These are phyloP conservation scores for Rhizopus arrhizus DNA, from an alignment of 371 early-diverging fungal species.

Conservation along the genomic window DNA sequence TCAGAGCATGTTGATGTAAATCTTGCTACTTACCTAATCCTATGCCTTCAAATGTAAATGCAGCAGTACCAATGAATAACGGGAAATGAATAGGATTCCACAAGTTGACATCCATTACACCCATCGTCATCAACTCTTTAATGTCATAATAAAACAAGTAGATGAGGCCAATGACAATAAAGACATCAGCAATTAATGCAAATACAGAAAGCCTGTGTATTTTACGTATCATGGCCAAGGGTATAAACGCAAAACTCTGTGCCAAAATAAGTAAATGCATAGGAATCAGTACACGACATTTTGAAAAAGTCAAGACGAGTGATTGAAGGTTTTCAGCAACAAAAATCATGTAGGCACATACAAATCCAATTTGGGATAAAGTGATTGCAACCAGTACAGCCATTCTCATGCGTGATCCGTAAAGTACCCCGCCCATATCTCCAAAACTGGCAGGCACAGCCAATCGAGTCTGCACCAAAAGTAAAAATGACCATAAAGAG, in stretches of 20 bases:
- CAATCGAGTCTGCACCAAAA: constrained; percentile 63
- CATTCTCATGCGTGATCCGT: constrained; percentile 71
- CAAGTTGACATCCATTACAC: constrained; percentile 60
- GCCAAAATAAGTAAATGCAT: constrained; percentile 65
- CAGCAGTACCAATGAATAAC: constrained; percentile 86
- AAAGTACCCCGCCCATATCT: constrained; percentile 73
- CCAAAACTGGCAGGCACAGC: constrained; percentile 67
- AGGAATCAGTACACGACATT: constrained; percentile 57
- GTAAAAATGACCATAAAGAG: constrained; percentile 63
- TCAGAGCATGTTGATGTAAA: background rate
- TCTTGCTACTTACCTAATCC: constrained; percentile 60
- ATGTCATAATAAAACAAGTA: constrained; percentile 80
- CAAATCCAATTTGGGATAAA: constrained; percentile 84
- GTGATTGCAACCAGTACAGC: constrained; percentile 80
- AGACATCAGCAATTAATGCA: constrained; percentile 82
- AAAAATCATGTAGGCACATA: constrained; percentile 87
- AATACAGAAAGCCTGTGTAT: constrained; percentile 80
- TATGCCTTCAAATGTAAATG: constrained; percentile 90
- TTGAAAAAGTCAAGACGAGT: constrained; percentile 62
- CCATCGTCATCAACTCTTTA: constrained; percentile 52
- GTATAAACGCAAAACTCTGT: constrained; percentile 79
- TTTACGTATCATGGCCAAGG: constrained; percentile 80
- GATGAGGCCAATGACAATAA: constrained; percentile 78
- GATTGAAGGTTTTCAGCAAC: constrained; percentile 82
- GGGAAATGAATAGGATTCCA: constrained; percentile 75